Conservation (phyloP, 2,329 filamentous ascomycete species). For the Trichophyton rubrum region DNA sequence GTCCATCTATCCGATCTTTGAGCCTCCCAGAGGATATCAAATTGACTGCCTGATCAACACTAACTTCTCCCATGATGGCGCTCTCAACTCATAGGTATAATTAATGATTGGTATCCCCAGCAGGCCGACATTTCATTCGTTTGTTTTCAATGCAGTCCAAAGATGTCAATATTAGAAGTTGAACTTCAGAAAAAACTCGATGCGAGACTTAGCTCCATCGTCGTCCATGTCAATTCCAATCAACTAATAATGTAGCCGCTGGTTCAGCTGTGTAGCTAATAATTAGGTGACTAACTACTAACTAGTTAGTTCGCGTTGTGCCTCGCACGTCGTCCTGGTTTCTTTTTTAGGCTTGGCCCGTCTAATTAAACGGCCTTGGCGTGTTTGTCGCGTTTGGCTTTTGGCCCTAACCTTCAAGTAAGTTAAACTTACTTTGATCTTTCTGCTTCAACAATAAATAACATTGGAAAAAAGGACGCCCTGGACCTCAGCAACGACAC, state of each 20-base stretch:
- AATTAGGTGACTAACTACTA: too few relatives aligned
- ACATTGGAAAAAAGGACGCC: neutral
- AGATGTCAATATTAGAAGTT: neutral
- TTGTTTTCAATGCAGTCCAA: neutral
- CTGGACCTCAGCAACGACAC: neutral
- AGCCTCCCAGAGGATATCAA: conserved; percentile 32
- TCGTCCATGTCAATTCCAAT: neutral
- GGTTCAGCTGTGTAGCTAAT: too few relatives aligned
- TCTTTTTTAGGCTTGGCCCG: neutral
- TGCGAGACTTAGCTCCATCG: neutral
- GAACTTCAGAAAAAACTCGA: neutral
- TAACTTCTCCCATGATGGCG: conserved; percentile 31
- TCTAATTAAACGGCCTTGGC: neutral
- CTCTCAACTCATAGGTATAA: neutral
- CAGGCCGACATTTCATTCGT: neutral
- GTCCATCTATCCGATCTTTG: conserved; percentile 38
- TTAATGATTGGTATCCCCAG: neutral
- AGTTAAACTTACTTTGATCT: neutral
- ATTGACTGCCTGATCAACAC: conserved; percentile 30
- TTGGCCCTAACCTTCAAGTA: neutral
- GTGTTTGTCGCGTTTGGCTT: conserved; percentile 2
- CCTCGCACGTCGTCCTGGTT: neutral
- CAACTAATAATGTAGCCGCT: too few relatives aligned
- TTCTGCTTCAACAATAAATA: neutral
- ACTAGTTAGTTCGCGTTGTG: neutral